Evolutionary conservation across 2,329 filamentous ascomycete species (phyloP).

Genomic region (Cladosporium sp.): DNA sequence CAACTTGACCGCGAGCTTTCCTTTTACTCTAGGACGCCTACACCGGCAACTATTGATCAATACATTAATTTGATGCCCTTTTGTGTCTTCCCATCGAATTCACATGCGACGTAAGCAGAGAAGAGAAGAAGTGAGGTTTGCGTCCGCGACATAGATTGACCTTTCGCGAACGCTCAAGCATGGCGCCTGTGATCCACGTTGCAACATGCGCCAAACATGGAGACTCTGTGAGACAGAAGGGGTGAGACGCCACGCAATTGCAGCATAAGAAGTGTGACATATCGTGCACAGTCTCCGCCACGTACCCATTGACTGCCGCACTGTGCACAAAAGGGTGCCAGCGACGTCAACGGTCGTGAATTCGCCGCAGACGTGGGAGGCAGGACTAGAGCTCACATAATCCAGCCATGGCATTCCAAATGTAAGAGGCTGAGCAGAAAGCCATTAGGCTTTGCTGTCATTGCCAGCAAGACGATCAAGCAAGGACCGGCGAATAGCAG

Average conservation of each 20-base stretch:
- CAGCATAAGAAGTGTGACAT: background rate
- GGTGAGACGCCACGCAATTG: background rate
- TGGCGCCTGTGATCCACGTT: background rate
- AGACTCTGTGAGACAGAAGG: background rate
- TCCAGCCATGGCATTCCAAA: too few relatives aligned
- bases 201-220: background rate
- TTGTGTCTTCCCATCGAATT: background rate
- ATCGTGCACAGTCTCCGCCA: background rate
- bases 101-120: too few relatives aligned
- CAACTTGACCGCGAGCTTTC: background rate
- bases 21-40: background rate
- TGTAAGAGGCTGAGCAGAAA: too few relatives aligned
- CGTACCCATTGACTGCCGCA: background rate
- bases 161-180: background rate
- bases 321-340: background rate
- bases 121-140: too few relatives aligned
- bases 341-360: background rate
- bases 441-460: too few relatives aligned
- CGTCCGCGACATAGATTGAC: too few relatives aligned
- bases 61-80: background rate
- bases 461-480: too few relatives aligned
- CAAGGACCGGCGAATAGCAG: too few relatives aligned
- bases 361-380: too few relatives aligned
- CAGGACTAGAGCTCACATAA: too few relatives aligned
- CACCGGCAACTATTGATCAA: background rate